Evolutionary conservation across 2,329 filamentous ascomycete genomes (phyloP), one percentile per base, ranked within the genome.

Genomic region (Aspergillus chevalieri): DNA sequence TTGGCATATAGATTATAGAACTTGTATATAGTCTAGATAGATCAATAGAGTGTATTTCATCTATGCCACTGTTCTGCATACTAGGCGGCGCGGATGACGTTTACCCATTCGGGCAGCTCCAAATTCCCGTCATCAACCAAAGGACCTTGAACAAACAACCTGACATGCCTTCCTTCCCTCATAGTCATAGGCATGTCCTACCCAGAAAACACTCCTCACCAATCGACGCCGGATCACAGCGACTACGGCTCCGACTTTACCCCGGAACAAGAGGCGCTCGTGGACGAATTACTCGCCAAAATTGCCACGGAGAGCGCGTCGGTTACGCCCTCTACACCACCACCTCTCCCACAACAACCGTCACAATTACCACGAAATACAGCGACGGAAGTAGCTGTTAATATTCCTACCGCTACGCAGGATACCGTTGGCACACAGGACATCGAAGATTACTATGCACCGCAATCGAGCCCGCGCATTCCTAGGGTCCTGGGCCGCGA

Each of bases 171-270:
- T 14, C 39, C 44, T 4, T 14, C 39, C 46, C 47, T 36, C 44
- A 36, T 41, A 41, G 43, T 55, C 49, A 59, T 60, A 65, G 65
- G 60, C 59, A 67, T 67, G 63, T 61, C 62, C 63, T 65, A 62
- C 61, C 52, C 52, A 57, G 51, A 49, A 41, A 7, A n/a, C 24
- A 46, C 52, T 49, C 22, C 49, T 24, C 51, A 47, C 45, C 48
- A 46, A 49, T 50, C 47, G 63, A 71, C 9, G 47, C 52, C 28
- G 7, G 49, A 57, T 24, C 53, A 64, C 43, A 83, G 78, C 65
- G 81, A 84, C 56, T 85, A 85, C 75, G 83, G 81, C 52, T 82
- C 80, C 4, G 82, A 86, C 52, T 76, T 85, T 56, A 76, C 79
- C 6, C 65, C 74, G 3, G 78, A 80, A 54, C 80, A 83, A 67